A percentile compares a stretch with the other conserved stretches of the same genome.
phyloP scores from a whole-genome alignment of 768 basidiomycete species.

The Xerocomellus chrysenteron region DNA sequence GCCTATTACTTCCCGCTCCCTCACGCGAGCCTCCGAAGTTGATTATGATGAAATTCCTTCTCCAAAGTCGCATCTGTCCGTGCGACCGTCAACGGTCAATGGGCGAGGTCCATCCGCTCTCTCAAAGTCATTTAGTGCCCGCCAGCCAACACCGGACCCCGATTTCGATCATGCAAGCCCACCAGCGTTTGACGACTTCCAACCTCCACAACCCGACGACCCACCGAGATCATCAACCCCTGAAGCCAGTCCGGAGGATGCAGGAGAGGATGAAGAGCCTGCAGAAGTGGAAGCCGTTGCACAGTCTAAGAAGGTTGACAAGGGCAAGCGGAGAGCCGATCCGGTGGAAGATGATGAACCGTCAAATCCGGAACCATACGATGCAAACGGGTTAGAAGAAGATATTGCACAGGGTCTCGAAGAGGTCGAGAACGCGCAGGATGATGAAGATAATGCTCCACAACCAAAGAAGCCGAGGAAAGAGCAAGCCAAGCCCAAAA shows the following conservation, averaged over 20 bases:
- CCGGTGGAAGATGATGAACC: slow-evolving; percentile 14
- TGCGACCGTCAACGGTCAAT: slow-evolving; percentile 33
- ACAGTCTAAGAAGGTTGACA: slow-evolving; percentile 28
- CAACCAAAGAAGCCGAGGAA: slow-evolving; percentile 28
- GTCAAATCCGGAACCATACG: slow-evolving; percentile 6
- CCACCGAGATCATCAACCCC: slow-evolving; percentile 45
- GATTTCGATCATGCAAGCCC: slow-evolving; percentile 23
- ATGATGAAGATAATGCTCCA: slow-evolving; percentile 39
- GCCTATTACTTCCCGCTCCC: slow-evolving; percentile 43
- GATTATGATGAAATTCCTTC: slow-evolving; percentile 67
- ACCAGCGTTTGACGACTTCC: slow-evolving; percentile 30
- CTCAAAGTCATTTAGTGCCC: slow-evolving; percentile 27
- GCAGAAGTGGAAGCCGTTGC: slow-evolving; percentile 34
- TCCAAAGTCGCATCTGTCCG: slow-evolving; percentile 39
- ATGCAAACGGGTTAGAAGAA: slow-evolving; percentile 37
- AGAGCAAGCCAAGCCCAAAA: slow-evolving; percentile 28
- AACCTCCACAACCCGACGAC: slow-evolving; percentile 20
- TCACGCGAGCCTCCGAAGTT: slow-evolving; percentile 51
- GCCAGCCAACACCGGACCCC: slow-evolving; percentile 22
- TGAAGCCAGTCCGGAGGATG: slow-evolving; percentile 49
- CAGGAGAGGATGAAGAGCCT: slow-evolving; percentile 20
- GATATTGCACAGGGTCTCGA: slow-evolving; percentile 44
- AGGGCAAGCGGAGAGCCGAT: slow-evolving; percentile 43
- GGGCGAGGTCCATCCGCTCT: slow-evolving; percentile 37
- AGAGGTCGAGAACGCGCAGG: slow-evolving; percentile 51